Evolutionary conservation across 2,329 filamentous ascomycete species (phyloP).

Genomic region (Raffaelea ambrosiae): DNA sequence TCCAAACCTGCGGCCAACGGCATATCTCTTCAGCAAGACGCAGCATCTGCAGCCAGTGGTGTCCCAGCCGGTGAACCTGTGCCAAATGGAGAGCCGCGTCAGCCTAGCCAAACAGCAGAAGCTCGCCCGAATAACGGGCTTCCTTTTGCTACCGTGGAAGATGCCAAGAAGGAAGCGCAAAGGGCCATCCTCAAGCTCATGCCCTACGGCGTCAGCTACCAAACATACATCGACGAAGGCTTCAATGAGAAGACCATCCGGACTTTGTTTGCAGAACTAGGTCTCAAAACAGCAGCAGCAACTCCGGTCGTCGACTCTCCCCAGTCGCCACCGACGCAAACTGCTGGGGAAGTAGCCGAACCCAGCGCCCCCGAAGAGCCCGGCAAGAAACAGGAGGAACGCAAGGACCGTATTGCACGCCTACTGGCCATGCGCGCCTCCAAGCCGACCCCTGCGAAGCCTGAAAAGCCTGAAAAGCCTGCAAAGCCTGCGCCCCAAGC

Average conservation of each 20-base stretch:
- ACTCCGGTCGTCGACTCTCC: background rate
- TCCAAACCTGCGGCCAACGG: too few species aligned
- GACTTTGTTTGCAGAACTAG: constrained; percentile 59
- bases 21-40: too few species aligned
- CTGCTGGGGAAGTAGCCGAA: background rate
- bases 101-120: too few species aligned
- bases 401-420: constrained; percentile 69
- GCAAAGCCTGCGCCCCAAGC: constrained; percentile 5
- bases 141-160: constrained; percentile 23
- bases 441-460: too few species aligned
- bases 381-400: constrained; percentile 37
- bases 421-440: constrained; percentile 50
- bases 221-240: constrained; percentile 65
- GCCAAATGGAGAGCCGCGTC: too few species aligned
- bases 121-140: background rate
- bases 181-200: constrained; percentile 58
- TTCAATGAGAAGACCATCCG: constrained; percentile 56
- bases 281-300: constrained; percentile 37
- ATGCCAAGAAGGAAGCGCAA: constrained; percentile 51
- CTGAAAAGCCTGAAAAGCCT: constrained; percentile 39
- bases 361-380: background rate
- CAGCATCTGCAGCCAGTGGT: too few species aligned
- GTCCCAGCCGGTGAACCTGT: too few species aligned
- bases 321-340: background rate
- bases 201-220: constrained; percentile 61